Conservation (phyloP, 179 eudicot species). For the Spinacia oleracea region DNA sequence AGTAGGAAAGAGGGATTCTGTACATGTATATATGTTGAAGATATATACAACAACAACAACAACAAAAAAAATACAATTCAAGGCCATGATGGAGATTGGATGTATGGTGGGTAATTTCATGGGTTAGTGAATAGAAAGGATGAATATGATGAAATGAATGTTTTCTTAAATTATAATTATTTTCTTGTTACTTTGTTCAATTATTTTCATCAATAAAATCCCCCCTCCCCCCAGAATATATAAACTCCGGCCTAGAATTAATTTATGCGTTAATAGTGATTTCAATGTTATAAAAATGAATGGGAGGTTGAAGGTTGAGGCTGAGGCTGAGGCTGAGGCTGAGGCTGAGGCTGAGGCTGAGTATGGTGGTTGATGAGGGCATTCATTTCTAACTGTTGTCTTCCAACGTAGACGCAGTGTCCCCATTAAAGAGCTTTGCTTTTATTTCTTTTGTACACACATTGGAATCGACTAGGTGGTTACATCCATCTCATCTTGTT, state of each 20-base stretch:
- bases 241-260: neutral
- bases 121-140: constrained; percentile 38
- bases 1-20: constrained; percentile 34
- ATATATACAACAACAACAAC: too few relatives aligned
- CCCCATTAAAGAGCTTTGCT: neutral
- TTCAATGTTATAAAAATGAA: too few relatives aligned
- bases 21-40: constrained; percentile 47
- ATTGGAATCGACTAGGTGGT: neutral
- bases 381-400: constrained; percentile 28
- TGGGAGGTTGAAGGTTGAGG: too few relatives aligned
- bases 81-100: constrained; percentile 33
- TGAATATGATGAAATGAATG: constrained; percentile 33
- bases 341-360: too few relatives aligned
- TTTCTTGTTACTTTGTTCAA: constrained; percentile 34
- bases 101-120: constrained; percentile 35
- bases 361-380: constrained; percentile 31
- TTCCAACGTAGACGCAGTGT: constrained; percentile 10
- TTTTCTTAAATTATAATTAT: constrained; percentile 12
- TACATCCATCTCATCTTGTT: neutral
- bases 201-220: constrained; percentile 40
- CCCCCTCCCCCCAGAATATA: constrained; percentile 23
- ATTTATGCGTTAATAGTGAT: neutral
- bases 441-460: neutral
- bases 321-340: too few relatives aligned
- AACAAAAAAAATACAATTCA: constrained; percentile 29